A percentile compares a stretch with the other conserved stretches of the same genome.
Evolutionary conservation across 331 rosid genomes (phyloP).

Genomic region (Rosa hybrid): DNA sequence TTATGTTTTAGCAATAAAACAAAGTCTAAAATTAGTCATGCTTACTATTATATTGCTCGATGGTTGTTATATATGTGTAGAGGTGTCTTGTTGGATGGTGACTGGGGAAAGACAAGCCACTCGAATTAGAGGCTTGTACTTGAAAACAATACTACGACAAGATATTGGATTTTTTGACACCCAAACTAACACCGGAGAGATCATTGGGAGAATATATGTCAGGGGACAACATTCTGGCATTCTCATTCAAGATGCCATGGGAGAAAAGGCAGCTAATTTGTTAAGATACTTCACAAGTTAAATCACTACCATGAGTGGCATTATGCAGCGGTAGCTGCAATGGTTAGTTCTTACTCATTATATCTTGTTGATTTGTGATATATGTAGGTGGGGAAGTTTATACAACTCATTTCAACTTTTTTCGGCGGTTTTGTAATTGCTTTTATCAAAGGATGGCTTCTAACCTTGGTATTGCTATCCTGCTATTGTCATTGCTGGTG

Average conservation of each 20-base stretch:
- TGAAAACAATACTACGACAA: constrained; percentile 77
- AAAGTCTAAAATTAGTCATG: background rate
- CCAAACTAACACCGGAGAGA: constrained; percentile 84
- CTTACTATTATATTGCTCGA: background rate
- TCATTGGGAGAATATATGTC: constrained; percentile 80
- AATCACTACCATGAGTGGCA: background rate
- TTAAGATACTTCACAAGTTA: background rate
- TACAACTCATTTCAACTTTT: constrained; percentile 71
- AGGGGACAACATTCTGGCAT: constrained; percentile 64
- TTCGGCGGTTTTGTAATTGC: constrained; percentile 70
- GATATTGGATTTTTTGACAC: constrained; percentile 89
- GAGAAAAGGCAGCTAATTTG: constrained; percentile 61
- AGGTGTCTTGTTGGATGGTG: constrained; percentile 94
- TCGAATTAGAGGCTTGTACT: constrained; percentile 70
- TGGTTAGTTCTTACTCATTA: background rate
- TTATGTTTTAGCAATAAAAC: background rate
- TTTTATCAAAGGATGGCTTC: constrained; percentile 69
- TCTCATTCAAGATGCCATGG: constrained; percentile 95
- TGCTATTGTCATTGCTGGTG: constrained; percentile 53
- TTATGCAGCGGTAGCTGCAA: background rate
- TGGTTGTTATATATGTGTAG: constrained; percentile 28
- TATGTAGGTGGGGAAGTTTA: constrained; percentile 78
- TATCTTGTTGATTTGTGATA: background rate
- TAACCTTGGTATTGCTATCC: constrained; percentile 57
- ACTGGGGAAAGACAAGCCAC: constrained; percentile 90